Conservation (phyloP, 2,329 filamentous ascomycete genomes). For the Sporothrix globosa region DNA sequence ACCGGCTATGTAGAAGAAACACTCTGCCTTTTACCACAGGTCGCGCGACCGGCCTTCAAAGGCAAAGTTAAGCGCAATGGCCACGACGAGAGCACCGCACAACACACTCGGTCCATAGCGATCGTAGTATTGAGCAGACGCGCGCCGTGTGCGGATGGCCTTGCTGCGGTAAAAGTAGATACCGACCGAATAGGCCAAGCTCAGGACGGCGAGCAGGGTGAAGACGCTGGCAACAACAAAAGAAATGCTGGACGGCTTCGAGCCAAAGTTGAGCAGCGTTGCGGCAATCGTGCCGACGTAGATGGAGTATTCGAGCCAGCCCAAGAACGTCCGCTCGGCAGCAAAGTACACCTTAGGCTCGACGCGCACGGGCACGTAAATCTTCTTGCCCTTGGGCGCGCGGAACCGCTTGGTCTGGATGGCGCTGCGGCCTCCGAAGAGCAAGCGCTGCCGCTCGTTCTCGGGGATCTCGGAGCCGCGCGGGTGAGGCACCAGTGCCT, state of each 20-base stretch:
- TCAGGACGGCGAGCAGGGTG: constrained; percentile 75
- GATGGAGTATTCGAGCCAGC: constrained; percentile 96
- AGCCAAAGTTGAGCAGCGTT: constrained; percentile 79
- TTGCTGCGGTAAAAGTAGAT: constrained; percentile 87
- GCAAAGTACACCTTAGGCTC: constrained; percentile 99
- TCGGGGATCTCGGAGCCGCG: constrained; percentile 60
- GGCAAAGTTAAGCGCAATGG: constrained; percentile 78
- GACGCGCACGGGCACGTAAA: constrained; percentile 92
- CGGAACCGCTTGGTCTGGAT: constrained; percentile 65
- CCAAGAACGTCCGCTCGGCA: constrained; percentile 91
- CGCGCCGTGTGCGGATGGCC: constrained; percentile 79
- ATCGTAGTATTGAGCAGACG: constrained; percentile 85
- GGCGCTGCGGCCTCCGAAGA: constrained; percentile 58
- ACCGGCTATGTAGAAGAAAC: neutral
- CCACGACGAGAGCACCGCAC: constrained; percentile 71
- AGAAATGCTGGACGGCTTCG: constrained; percentile 58
- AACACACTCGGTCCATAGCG: constrained; percentile 79
- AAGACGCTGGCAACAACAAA: constrained; percentile 76
- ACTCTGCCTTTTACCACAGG: constrained; percentile 50
- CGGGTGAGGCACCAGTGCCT: constrained; percentile 59
- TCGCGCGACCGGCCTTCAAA: constrained; percentile 68
- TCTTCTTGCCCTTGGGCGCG: constrained; percentile 82
- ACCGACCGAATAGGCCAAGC: constrained; percentile 79
- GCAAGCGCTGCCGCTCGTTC: constrained; percentile 56
- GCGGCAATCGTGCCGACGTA: constrained; percentile 87